A percentile compares a stretch with the other conserved stretches of the same genome.
phyloP scores from a whole-genome alignment of 2,329 filamentous ascomycete species.

The Epichloe festucae region DNA sequence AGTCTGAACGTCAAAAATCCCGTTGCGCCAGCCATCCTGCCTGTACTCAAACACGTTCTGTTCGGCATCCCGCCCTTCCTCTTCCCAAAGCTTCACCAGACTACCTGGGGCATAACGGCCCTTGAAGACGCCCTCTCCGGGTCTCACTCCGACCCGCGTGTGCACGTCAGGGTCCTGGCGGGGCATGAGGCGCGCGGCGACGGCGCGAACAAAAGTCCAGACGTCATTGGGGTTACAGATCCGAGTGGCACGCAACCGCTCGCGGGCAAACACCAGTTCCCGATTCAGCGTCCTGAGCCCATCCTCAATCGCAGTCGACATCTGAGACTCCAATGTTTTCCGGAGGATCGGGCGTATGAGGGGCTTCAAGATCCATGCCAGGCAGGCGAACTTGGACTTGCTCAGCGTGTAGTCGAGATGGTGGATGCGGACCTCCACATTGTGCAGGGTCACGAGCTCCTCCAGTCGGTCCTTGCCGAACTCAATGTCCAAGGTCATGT shows the following conservation, averaged over 20 bases:
- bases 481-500: constrained; percentile 75
- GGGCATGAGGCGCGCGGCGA: constrained; percentile 62
- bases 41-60: constrained; percentile 66
- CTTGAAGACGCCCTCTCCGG: constrained; percentile 52
- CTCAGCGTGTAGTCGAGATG: constrained; percentile 70
- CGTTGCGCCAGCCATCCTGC: constrained; percentile 67
- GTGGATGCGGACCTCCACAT: constrained; percentile 71
- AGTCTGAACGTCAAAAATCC: constrained; percentile 54
- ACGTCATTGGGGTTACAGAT: constrained; percentile 70
- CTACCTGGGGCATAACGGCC: constrained; percentile 82
- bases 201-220: constrained; percentile 68
- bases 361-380: constrained; percentile 76
- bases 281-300: constrained; percentile 64
- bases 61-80: constrained; percentile 56
- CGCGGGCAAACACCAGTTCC: constrained; percentile 75
- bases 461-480: constrained; percentile 67
- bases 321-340: constrained; percentile 64
- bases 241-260: constrained; percentile 72
- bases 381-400: constrained; percentile 61
- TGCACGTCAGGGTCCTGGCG: constrained; percentile 66
- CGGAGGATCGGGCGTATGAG: constrained; percentile 69
- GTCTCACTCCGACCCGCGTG: constrained; percentile 55
- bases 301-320: constrained; percentile 58
- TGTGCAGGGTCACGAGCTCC: constrained; percentile 64
- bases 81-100: constrained; percentile 78